Evolutionary conservation across 441 rosid genomes (phyloP).

Genomic region (Arabidopsis lyrata): DNA sequence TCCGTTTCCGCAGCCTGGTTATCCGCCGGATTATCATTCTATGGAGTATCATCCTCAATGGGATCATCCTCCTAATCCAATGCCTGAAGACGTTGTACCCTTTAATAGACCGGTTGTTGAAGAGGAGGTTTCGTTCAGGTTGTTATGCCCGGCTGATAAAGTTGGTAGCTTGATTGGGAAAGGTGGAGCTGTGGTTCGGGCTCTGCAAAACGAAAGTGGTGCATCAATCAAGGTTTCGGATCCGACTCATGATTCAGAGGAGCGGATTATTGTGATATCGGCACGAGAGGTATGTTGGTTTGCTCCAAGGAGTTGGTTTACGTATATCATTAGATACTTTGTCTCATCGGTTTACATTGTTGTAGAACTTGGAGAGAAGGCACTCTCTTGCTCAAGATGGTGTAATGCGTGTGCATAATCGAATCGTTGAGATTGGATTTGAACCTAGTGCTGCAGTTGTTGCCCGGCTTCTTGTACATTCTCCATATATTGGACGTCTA

Average conservation of each 20-base stretch:
- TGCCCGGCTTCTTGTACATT: conserved; percentile 66
- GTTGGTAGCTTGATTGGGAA: conserved; percentile 77
- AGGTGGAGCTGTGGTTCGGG: conserved; percentile 65
- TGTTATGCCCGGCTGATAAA: conserved; percentile 69
- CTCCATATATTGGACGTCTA: conserved; percentile 60
- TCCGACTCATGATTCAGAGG: conserved; percentile 59
- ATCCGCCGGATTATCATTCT: conserved; percentile 50
- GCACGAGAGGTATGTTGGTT: conserved; percentile 64
- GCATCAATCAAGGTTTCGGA: conserved; percentile 65
- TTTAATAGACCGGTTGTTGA: conserved; percentile 57
- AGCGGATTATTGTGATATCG: conserved; percentile 62
- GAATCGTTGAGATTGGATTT: conserved; percentile 72
- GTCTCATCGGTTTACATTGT: conserved; percentile 13
- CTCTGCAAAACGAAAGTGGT: conserved; percentile 67
- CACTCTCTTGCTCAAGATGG: conserved; percentile 71
- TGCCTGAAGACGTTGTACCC: conserved; percentile 56
- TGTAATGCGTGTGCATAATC: conserved; percentile 62
- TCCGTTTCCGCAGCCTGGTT: conserved; percentile 56
- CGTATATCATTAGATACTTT: background rate
- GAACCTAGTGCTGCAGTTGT: conserved; percentile 64
- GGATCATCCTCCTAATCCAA: conserved; percentile 57
- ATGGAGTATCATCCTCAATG: conserved; percentile 53
- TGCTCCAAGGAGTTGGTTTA: background rate
- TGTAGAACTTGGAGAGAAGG: conserved; percentile 62
- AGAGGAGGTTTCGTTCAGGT: conserved; percentile 61